Base-by-base conservation (phyloP, 2,329 filamentous ascomycete genomes). In the Thermomyces lanuginosus region DNA sequence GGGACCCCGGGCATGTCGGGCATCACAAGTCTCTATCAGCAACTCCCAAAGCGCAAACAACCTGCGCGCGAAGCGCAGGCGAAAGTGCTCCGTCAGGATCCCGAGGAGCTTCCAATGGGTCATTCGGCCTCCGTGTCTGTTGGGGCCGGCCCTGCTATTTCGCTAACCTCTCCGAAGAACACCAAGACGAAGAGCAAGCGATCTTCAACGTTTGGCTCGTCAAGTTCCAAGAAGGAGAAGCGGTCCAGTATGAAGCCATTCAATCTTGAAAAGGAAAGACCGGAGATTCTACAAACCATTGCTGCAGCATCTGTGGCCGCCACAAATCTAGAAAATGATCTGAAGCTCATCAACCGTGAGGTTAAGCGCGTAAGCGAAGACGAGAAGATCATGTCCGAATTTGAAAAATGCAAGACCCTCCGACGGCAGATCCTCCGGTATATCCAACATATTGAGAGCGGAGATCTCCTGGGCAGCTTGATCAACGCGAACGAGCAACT, bases 401-500 rank as follows among this genome's bases (percentile, higher is more conserved):
- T 95, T 38, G 82, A 93, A 40, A 65, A 60, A 2, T 95, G 86
- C 63, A 95, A 93, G 51, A 64, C 71, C 24, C 67, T 95, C 8
- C 70, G 89, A 25, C 68, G 82, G 31, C 80, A 81, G 47, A 78
- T 95, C 16, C 49, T 95, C 20, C 76, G 83, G 30, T 95, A 93
- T 49, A 92, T 95, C 36, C 82, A 95, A 45, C 68, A 83, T 26
- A 77, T 95, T 8, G 81, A 92, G 48, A 76, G 73, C 6, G 86
- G 95, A 45, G 75, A 95, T 44, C 93, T 79, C 64, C 73, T 98
- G 6, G 89, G 86, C 21, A 76, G 81, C 34, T 64, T 98, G 4
- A 72, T 98, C 10, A 81, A 89, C 43, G 84, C 86, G 37, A 95
- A 98, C 43, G 89, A 98, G 43, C 80, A 92, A 52, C 73, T 98